Conservation (phyloP, 768 basidiomycete genomes). For the Boletus sensibilis region DNA sequence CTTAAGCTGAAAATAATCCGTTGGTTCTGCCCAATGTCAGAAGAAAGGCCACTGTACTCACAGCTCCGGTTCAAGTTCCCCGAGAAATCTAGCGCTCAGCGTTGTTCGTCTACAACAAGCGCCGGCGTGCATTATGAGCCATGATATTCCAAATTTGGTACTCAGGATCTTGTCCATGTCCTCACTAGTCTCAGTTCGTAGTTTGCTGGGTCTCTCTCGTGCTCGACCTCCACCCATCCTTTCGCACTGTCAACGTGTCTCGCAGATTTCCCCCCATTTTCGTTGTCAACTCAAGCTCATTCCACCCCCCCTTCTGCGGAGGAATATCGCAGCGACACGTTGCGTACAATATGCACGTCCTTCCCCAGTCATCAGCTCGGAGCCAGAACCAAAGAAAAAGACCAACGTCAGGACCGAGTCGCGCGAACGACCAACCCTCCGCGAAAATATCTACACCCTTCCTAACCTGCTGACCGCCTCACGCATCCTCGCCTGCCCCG, state of each 20-base stretch:
- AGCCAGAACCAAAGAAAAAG: constrained; percentile 5
- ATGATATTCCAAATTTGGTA: constrained; percentile 7
- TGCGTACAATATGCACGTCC: constrained; percentile 12
- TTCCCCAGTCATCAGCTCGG: constrained; percentile 4
- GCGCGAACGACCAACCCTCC: constrained; percentile 36
- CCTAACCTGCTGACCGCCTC: constrained; percentile 90
- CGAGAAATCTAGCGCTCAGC: no score
- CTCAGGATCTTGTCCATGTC: constrained; percentile 11
- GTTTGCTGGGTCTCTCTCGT: constrained; percentile 7
- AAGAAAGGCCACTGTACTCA: neutral
- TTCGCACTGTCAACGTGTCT: neutral
- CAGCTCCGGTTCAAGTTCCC: neutral
- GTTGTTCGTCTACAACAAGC: no score
- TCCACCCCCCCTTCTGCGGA: neutral
- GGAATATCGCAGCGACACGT: constrained; percentile 14
- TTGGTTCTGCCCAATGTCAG: neutral
- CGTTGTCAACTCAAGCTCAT: neutral
- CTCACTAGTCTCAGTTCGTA: neutral
- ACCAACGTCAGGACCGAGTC: neutral
- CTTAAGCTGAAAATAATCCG: neutral
- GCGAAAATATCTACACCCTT: constrained; percentile 91
- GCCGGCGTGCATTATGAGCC: no score
- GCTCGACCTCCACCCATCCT: neutral
- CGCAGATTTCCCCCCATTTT: neutral
- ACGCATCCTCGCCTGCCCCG: constrained; percentile 84